A percentile compares a stretch with the other conserved stretches of the same genome.
These are phyloP conservation scores for Colletotrichum sp. DNA, from an alignment of 2,329 filamentous ascomycete species.

Conservation along the genomic window DNA sequence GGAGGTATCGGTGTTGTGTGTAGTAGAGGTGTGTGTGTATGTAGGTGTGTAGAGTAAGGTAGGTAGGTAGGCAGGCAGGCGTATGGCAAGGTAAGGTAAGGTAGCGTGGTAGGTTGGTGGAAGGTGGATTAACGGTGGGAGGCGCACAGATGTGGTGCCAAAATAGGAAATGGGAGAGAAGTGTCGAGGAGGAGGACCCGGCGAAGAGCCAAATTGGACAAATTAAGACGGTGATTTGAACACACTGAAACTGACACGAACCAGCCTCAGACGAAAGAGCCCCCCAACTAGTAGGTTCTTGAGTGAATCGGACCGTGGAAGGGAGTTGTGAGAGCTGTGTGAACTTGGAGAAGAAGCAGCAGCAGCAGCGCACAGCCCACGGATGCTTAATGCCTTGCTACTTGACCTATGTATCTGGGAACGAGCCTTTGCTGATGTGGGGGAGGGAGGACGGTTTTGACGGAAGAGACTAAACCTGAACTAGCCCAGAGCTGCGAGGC, in stretches of 20 bases:
- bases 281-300: conserved; percentile 20
- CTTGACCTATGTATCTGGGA: conserved; percentile 29
- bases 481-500: conserved; percentile 40
- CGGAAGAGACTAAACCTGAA: conserved; percentile 42
- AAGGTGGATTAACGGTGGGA: conserved; percentile 30
- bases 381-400: conserved; percentile 34
- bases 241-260: conserved; percentile 32
- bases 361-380: conserved; percentile 21
- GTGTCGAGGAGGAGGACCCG: conserved; percentile 28
- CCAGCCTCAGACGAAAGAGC: conserved; percentile 28
- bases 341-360: conserved; percentile 24
- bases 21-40: neutral
- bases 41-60: neutral
- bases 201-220: conserved; percentile 27
- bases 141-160: conserved; percentile 41
- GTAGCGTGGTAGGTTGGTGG: conserved; percentile 1
- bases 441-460: conserved; percentile 35
- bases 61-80: neutral
- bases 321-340: conserved; percentile 23
- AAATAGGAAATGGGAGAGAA: conserved; percentile 44
- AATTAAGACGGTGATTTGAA: conserved; percentile 24
- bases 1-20: conserved; percentile 15
- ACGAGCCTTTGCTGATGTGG: conserved; percentile 34
- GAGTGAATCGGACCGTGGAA: conserved; percentile 22
- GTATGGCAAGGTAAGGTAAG: conserved; percentile 1